Percentiles rank a stretch among this genome's conserved stretches.
Evolutionary conservation across 2,329 filamentous ascomycete genomes (phyloP).

Genomic region (Curvularia sp.): DNA sequence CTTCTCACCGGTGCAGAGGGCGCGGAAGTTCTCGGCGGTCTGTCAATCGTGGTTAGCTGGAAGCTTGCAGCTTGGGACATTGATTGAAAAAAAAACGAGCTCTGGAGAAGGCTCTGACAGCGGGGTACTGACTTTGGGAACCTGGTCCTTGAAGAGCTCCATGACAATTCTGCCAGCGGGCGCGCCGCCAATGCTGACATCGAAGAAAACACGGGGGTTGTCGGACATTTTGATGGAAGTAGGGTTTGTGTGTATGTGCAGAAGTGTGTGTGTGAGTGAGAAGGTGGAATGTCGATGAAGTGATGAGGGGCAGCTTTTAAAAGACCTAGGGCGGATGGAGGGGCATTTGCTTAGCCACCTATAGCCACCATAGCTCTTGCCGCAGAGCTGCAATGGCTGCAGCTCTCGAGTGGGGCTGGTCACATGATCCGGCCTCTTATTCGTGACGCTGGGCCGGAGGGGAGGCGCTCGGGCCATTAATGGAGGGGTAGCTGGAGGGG

Average conservation of each 20-base stretch:
- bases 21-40: slow-evolving; percentile 94
- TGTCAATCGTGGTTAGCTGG: slow-evolving; percentile 48
- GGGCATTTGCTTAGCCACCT: slow-evolving; percentile 21
- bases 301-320: slow-evolving; percentile 27
- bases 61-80: background rate
- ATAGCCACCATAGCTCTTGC: slow-evolving; percentile 19
- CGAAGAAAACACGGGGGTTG: slow-evolving; percentile 84
- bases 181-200: slow-evolving; percentile 80
- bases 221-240: slow-evolving; percentile 38
- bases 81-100: background rate
- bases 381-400: slow-evolving; percentile 17
- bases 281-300: slow-evolving; percentile 23
- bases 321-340: slow-evolving; percentile 20
- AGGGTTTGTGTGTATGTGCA: slow-evolving; percentile 12
- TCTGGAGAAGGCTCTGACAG: slow-evolving; percentile 25
- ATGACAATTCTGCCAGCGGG: slow-evolving; percentile 80
- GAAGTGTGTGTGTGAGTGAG: slow-evolving; percentile 17
- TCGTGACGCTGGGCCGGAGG: slow-evolving; percentile 4
- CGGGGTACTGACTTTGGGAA: slow-evolving; percentile 65
- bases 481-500: slow-evolving; percentile 25
- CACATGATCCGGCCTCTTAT: slow-evolving; percentile 16
- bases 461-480: slow-evolving; percentile 17
- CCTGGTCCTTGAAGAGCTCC: slow-evolving; percentile 70
- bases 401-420: slow-evolving; percentile 18
- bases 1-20: slow-evolving; percentile 93